phyloP scores from a whole-genome alignment of 208 protist species.

The Zelonia costaricensis region DNA sequence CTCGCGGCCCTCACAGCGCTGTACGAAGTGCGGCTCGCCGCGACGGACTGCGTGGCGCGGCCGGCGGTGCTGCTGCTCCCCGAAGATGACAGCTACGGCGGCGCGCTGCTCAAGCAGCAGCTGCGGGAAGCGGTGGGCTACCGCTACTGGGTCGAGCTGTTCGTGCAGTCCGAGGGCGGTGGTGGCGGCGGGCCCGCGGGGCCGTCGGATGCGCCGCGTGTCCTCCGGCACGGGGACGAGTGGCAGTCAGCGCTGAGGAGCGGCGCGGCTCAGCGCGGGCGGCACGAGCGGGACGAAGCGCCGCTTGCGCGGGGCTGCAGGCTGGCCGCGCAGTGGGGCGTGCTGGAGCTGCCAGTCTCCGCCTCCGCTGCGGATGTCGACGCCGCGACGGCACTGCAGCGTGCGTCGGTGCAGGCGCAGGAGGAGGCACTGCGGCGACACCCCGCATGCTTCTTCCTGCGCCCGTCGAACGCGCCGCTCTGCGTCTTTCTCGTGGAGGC shows the following conservation, averaged over 20 bases:
- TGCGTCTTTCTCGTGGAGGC: constrained; percentile 66
- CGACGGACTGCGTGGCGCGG: constrained; percentile 14
- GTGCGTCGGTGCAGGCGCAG: constrained; percentile 1
- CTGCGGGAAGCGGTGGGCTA: constrained; percentile 41
- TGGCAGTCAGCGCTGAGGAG: constrained; percentile 1
- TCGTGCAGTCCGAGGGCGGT: constrained; percentile 18
- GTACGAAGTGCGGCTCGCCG: constrained; percentile 38
- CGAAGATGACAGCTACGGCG: constrained; percentile 65
- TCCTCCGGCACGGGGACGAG: neutral
- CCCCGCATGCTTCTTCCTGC: constrained; percentile 56
- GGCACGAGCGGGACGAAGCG: constrained; percentile 11
- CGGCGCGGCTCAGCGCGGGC: constrained; percentile 3
- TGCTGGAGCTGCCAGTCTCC: constrained; percentile 9
- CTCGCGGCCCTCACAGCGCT: constrained; percentile 44
- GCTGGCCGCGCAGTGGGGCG: constrained; percentile 22
- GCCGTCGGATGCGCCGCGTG: neutral
- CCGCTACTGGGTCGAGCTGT: constrained; percentile 60
- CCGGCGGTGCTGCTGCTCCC: constrained; percentile 75
- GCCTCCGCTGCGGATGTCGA: neutral
- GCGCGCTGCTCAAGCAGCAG: constrained; percentile 43
- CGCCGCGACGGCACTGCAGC: neutral
- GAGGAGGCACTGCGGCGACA: constrained; percentile 33
- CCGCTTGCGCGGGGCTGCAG: constrained; percentile 29
- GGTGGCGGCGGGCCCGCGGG: neutral
- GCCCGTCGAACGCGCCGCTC: constrained; percentile 58